These are phyloP conservation scores for Boletellus ananiceps DNA, from an alignment of 768 basidiomycete species.

Conservation along the genomic window DNA sequence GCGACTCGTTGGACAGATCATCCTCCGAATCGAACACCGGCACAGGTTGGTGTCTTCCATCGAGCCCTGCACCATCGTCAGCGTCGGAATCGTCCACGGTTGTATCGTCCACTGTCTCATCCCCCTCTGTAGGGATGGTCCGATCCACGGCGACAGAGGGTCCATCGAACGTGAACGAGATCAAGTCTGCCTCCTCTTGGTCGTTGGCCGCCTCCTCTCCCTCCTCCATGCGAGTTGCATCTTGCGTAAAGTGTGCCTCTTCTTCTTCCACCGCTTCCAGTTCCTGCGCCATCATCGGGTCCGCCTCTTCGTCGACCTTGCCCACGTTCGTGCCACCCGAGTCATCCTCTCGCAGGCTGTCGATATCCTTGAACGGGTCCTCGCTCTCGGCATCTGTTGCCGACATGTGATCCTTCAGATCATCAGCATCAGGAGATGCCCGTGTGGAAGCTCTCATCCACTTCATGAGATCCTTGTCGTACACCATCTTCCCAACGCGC, in stretches of 20 bases:
- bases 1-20: slow-evolving; percentile 24
- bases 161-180: slow-evolving; percentile 69
- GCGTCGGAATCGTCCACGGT: slow-evolving; percentile 37
- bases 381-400: slow-evolving; percentile 54
- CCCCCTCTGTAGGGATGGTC: slow-evolving; percentile 40
- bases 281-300: slow-evolving; percentile 6
- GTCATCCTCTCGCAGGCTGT: slow-evolving; percentile 72
- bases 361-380: slow-evolving; percentile 90
- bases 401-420: slow-evolving; percentile 28
- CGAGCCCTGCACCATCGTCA: slow-evolving; percentile 13
- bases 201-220: slow-evolving; percentile 45
- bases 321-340: slow-evolving; percentile 24
- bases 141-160: slow-evolving; percentile 49
- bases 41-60: background rate
- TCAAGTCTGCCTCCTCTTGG: slow-evolving; percentile 63
- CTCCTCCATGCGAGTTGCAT: slow-evolving; percentile 43
- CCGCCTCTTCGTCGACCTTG: background rate
- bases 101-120: slow-evolving; percentile 35
- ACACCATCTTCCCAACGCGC: slow-evolving; percentile 82
- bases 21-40: slow-evolving; percentile 36
- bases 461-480: slow-evolving; percentile 75
- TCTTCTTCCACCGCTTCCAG: slow-evolving; percentile 4
- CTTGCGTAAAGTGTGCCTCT: slow-evolving; percentile 15
- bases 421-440: slow-evolving; percentile 28
- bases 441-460: slow-evolving; percentile 69